Evolutionary conservation across 495 filamentous ascomycete species (phyloP), one percentile per base, ranked within the genome.

Genomic region (Letharia lupina): DNA sequence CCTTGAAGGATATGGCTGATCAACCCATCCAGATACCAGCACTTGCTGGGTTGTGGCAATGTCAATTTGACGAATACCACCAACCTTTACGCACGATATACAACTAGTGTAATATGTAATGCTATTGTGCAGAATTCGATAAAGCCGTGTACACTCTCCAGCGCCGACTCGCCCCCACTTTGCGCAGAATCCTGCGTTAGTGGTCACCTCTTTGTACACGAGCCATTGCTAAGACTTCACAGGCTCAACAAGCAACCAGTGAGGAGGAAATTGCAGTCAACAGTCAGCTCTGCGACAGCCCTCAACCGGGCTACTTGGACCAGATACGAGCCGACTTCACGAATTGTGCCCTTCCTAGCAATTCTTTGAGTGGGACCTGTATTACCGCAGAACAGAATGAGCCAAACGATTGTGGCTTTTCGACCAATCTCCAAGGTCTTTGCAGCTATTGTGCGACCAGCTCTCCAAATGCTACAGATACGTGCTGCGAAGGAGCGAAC

Each of bases 301-400:
- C 86, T 23, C 78, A 79, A 50, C 74, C 75, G 62, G 82, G 88
- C 69, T 89, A 89, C 39, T 81, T 89, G 70, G 76, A 78, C 39
- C 88, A 95, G 72, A 92, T 98, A 70, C 85, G 91, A 67, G 90
- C 95, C 61, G 95, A 99, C 74, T 96, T 97, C 73, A 89, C 88
- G 13, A 88, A 91, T 69, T 99, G 95, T 76, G 83, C 92, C 15
- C 76, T 91, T 61, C 95, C 95, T 11, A 83, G 87, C 16, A 79
- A 89, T 61, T 88, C 95, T 8, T 80, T 99, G 39, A 87, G 82
- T 41, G 82, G 81, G 54, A 78, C 77, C 62, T 99, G 95, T 78
- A 85, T 98, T 47, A 78, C 81, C 50, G 95, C 87, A 63, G 81
- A 83, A 41, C 73, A 79, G 40, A 99, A 98, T 73, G 92, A 99